These are phyloP conservation scores for Tausonia pullulans DNA, from an alignment of 1,284 basidiomycete species.

Conservation along the genomic window DNA sequence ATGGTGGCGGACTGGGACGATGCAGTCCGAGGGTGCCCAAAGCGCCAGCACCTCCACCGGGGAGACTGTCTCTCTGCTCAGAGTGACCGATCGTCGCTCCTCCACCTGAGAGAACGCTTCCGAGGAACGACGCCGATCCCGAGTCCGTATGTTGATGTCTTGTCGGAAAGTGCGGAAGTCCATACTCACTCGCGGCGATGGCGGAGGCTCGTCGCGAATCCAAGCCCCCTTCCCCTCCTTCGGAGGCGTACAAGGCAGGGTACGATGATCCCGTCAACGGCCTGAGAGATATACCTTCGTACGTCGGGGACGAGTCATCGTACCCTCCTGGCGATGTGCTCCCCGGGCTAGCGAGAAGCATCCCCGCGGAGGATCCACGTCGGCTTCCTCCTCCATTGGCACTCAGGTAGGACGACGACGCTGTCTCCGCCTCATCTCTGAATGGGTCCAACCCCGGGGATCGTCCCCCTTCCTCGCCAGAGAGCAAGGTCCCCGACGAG, in stretches of 20 bases:
- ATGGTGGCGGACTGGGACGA: not conserved
- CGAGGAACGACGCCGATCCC: not conserved
- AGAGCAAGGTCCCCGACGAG: not conserved
- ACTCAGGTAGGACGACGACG: not conserved
- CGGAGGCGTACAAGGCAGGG: no score
- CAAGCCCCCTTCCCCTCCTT: no score
- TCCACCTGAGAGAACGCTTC: not conserved
- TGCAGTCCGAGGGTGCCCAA: not conserved
- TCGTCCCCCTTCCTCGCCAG: not conserved
- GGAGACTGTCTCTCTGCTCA: not conserved
- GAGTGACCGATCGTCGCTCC: not conserved
- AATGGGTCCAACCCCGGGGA: constrained; percentile 5
- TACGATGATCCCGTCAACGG: no score
- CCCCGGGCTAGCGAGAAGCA: not conserved
- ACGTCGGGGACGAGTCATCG: no score
- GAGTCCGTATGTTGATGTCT: not conserved
- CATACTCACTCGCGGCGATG: no score
- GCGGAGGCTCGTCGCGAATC: no score
- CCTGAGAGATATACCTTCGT: no score
- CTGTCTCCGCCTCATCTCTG: constrained; percentile 3
- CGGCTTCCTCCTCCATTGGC: not conserved
- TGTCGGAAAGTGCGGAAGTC: no score
- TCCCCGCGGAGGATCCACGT: not conserved
- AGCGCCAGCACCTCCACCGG: not conserved
- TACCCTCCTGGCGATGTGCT: no score